Conservation (phyloP, 805 yeast genomes). For the Saccharomycopsis amapae region DNA sequence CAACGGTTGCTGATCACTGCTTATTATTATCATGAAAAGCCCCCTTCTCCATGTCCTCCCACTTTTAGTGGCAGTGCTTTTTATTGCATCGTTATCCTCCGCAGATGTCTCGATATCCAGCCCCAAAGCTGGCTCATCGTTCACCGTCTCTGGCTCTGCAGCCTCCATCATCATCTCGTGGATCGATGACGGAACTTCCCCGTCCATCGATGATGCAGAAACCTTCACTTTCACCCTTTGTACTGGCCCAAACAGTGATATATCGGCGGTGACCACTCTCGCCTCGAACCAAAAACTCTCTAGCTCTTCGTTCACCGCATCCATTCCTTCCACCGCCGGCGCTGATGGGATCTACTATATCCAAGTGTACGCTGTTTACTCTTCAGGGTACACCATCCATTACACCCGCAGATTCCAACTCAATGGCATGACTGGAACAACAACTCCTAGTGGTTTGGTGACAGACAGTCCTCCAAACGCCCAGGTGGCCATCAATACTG, state of each 20-base stretch:
- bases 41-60: too few species aligned
- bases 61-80: too few species aligned
- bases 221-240: slow-evolving; percentile 54
- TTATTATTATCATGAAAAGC: too few species aligned
- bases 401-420: slow-evolving; percentile 62
- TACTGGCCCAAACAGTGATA: slow-evolving; percentile 53
- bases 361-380: slow-evolving; percentile 49
- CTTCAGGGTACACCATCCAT: slow-evolving; percentile 43
- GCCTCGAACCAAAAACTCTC: slow-evolving; percentile 27
- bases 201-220: slow-evolving; percentile 38
- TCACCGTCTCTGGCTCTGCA: slow-evolving; percentile 25
- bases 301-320: slow-evolving; percentile 27
- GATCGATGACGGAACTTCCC: slow-evolving; percentile 45
- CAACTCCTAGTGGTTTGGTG: slow-evolving; percentile 36
- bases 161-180: slow-evolving; percentile 36
- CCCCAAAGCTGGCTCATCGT: slow-evolving; percentile 23
- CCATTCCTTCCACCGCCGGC: slow-evolving; percentile 37
- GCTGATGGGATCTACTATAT: slow-evolving; percentile 64
- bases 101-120: slow-evolving; percentile 28
- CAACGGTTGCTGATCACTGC: too few species aligned
- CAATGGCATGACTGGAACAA: slow-evolving; percentile 64
- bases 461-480: slow-evolving; percentile 38
- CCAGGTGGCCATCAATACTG: slow-evolving; percentile 24
- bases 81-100: too few species aligned
- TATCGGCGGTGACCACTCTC: slow-evolving; percentile 34